Base-by-base conservation (phyloP, 345 rosid genomes). In the Euphorbia lathyris region DNA sequence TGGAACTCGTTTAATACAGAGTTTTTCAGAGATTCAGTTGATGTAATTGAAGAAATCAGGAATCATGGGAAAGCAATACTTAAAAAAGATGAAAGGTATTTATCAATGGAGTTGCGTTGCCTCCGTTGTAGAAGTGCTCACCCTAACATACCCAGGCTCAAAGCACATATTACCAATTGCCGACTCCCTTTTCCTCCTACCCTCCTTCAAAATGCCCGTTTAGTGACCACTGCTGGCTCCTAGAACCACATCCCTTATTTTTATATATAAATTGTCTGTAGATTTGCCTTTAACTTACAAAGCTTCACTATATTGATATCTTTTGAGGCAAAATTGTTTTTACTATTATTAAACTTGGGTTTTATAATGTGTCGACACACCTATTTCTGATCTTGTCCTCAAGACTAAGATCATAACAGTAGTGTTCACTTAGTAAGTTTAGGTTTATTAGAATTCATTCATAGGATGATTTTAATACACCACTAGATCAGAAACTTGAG, bases 1-100 rank as follows among this genome's bases (percentile, higher is more conserved):
- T 95, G 97, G 99, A 91, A 92, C 82, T 84, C 97, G 3, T 92
- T 95, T 82, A 92, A 81, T 43, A 77, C 93, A 11, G 80, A 83
- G 0, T 92, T 95, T 73, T 95, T 90, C 47, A 87, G 86, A 45
- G 93, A 92, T 80, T 92, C 97, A 1, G 84, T 85, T 2, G 97
- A 92, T 67, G 93, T 95, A 48, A 73, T 92, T 19, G 91, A 88
- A 75, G 97, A 90, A 80, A 77, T 92, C 9, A 78, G 65, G 48
- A 80, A 69, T 51, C 77, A 83, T 1, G 92, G 97, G 51, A 81
- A 78, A 72, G 93, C 92, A 63, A 76, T 74, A 16, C 10, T 84
- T 56, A 79, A 66, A 58, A 84, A 78, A 5, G 81, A 90, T 0
- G 81, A 83, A 47, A 73, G 77, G 55, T 50, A 80, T 65, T 68